Base-by-base conservation (phyloP, 2,329 filamentous ascomycete genomes). In the Cladorrhinum sp. region DNA sequence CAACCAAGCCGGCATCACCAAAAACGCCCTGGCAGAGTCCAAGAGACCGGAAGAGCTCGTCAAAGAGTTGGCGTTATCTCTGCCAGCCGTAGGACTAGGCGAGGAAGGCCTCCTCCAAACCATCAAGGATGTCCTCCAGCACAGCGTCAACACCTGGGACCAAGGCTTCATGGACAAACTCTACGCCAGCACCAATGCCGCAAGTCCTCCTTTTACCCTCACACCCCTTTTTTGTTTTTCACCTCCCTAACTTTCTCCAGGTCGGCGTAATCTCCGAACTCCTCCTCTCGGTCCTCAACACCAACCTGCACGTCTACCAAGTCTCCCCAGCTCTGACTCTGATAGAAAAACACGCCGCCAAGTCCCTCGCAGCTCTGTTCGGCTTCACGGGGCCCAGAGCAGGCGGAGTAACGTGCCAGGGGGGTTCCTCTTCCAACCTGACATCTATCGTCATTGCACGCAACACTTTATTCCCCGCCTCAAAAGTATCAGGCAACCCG, bases 141-240 rank as follows among this genome's bases (percentile, higher is more conserved):
- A 96, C 75, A 95, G 90, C 70, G 94, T 98, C 71, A 99, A 99
- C 76, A 97, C 94, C n/a, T 98, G 93, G 91, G 90, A 96, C 71
- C 93, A 96, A 75, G 94, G 94, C 10, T 99, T 98, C 75, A 77
- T 98, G 71, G 93, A 97, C 76, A 98, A 99, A 77, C 80, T 98
- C 18, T 98, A 97, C 74, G 86, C 90, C n/a, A 89, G 88, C 65
- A 96, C 91, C 42, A 95, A 95, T 71, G 89, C 94, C 48, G 87
- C 89, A 71, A 62, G 83, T 16, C 1, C 7, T 4, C 2, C 28
- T 39, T 0, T 18, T n/a, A 16, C 33, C 23, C 49, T 57, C 21
- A 46, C 26, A 28, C 26, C 26, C 26, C n/a, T n/a, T n/a, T n/a
- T n/a, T n/a, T n/a, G n/a, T n/a, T 46, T 21, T 5, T 48, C 26